A percentile compares a stretch with the other conserved stretches of the same genome.
These are phyloP conservation scores for Clonostachys sp. DNA, from an alignment of 2,329 filamentous ascomycete genomes.

Conservation along the genomic window DNA sequence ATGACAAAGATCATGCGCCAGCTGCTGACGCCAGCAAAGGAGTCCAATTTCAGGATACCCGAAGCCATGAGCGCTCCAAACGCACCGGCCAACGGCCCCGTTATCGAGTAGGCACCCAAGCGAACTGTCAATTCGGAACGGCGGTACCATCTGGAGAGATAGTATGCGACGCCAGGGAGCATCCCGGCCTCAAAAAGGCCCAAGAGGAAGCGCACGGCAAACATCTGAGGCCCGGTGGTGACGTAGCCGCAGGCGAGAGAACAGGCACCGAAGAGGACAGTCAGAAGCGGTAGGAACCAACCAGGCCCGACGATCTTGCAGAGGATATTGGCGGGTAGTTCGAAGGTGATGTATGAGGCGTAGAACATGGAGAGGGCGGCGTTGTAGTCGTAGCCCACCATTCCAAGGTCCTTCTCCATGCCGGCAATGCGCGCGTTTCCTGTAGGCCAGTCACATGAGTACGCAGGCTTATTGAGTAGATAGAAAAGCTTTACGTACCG, in stretches of 20 bases:
- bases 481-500: no score
- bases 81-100: conserved; percentile 66
- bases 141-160: conserved; percentile 73
- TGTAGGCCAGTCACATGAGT: background rate
- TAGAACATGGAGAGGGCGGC: conserved; percentile 63
- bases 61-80: conserved; percentile 70
- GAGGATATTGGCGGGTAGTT: conserved; percentile 61
- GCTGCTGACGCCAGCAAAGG: conserved; percentile 55
- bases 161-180: conserved; percentile 64
- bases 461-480: background rate
- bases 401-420: conserved; percentile 56
- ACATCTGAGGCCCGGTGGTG: conserved; percentile 56
- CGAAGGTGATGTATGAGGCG: conserved; percentile 58
- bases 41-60: conserved; percentile 69
- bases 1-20: conserved; percentile 71
- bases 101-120: conserved; percentile 69
- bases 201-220: conserved; percentile 66
- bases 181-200: conserved; percentile 66
- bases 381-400: conserved; percentile 64
- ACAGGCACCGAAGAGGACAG: conserved; percentile 60
- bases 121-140: conserved; percentile 68
- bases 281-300: conserved; percentile 63
- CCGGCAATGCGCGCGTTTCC: conserved; percentile 65
- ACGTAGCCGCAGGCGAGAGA: conserved; percentile 66
- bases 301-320: conserved; percentile 59